Evolutionary conservation across 2,329 filamentous ascomycete species (phyloP).

Genomic region (Bipolaris cookei): DNA sequence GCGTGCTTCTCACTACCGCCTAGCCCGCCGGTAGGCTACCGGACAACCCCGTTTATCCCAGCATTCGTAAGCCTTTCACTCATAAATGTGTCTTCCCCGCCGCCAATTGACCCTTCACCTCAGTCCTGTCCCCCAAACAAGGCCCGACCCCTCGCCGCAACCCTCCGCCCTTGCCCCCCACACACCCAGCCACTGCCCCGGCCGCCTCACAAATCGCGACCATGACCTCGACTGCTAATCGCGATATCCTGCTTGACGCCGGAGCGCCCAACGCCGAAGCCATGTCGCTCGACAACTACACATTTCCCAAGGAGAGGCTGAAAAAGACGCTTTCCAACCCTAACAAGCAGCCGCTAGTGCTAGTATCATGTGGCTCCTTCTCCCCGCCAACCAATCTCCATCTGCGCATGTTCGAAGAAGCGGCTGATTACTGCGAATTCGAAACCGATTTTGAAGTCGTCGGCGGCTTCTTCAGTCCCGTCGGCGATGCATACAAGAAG

Average conservation of each 20-base stretch:
- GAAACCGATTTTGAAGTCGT: constrained; percentile 78
- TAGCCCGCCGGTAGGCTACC: constrained; percentile 21
- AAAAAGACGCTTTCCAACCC: constrained; percentile 62
- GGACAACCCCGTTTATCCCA: constrained; percentile 17
- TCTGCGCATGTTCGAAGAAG: constrained; percentile 88
- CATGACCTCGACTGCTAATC: constrained; percentile 35
- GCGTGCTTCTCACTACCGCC: constrained; percentile 24
- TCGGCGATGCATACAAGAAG: constrained; percentile 79
- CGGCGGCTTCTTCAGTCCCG: constrained; percentile 83
- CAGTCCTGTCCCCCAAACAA: constrained; percentile 15
- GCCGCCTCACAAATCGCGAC: constrained; percentile 8
- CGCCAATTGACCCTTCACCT: constrained; percentile 23
- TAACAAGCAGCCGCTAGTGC: constrained; percentile 66
- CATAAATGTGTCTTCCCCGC: constrained; percentile 22
- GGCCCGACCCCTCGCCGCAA: constrained; percentile 5
- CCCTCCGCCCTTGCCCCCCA: constrained; percentile 5
- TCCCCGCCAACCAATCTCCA: constrained; percentile 78
- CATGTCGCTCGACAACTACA: constrained; percentile 58
- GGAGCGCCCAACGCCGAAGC: constrained; percentile 34
- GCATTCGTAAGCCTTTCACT: constrained; percentile 24
- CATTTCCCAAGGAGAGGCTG: constrained; percentile 67
- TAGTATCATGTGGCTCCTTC: constrained; percentile 74
- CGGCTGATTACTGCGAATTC: constrained; percentile 77
- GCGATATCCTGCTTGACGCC: constrained; percentile 30
- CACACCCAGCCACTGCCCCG: neutral